A percentile compares a stretch with the other conserved stretches of the same genome.
Evolutionary conservation across 2,329 filamentous ascomycete genomes (phyloP).

Genomic region (Xylariaceae sp.): DNA sequence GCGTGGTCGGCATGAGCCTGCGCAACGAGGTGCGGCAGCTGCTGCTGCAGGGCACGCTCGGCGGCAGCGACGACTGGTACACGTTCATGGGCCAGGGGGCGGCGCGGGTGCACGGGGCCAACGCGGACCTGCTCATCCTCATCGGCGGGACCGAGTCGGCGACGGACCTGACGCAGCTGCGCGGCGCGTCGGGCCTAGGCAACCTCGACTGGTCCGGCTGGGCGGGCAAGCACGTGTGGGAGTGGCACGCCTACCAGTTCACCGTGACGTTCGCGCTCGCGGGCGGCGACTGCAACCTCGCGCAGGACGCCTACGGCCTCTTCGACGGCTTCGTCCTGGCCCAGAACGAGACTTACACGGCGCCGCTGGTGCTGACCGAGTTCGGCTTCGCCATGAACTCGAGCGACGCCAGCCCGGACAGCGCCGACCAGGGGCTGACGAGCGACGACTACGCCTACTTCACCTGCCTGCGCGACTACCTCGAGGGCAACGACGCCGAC

Average conservation of each 20-base stretch:
- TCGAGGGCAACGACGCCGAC: constrained; percentile 49
- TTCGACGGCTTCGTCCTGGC: constrained; percentile 45
- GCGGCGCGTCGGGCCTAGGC: constrained; percentile 15
- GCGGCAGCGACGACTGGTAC: constrained; percentile 43
- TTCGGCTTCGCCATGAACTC: constrained; percentile 45
- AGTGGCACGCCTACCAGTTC: constrained; percentile 52
- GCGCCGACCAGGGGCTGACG: constrained; percentile 31
- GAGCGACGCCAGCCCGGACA: constrained; percentile 24
- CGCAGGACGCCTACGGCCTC: constrained; percentile 36
- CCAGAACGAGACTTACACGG: constrained; percentile 39
- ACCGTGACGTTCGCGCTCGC: constrained; percentile 38
- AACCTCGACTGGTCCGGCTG: constrained; percentile 38
- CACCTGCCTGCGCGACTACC: constrained; percentile 43
- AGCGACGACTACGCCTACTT: constrained; percentile 41
- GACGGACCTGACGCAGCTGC: constrained; percentile 43
- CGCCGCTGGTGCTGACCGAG: constrained; percentile 50
- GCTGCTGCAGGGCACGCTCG: constrained; percentile 36
- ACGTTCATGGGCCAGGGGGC: constrained; percentile 39
- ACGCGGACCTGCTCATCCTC: constrained; percentile 45
- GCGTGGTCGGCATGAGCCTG: constrained; percentile 47
- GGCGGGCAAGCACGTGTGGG: constrained; percentile 49
- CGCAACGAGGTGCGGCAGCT: constrained; percentile 49
- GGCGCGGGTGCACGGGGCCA: constrained; percentile 39
- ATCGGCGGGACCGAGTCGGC: constrained; percentile 46
- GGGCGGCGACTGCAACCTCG: constrained; percentile 34